Conservation (phyloP, 148 eudicot genomes). For the Salicornia ramosissima region DNA sequence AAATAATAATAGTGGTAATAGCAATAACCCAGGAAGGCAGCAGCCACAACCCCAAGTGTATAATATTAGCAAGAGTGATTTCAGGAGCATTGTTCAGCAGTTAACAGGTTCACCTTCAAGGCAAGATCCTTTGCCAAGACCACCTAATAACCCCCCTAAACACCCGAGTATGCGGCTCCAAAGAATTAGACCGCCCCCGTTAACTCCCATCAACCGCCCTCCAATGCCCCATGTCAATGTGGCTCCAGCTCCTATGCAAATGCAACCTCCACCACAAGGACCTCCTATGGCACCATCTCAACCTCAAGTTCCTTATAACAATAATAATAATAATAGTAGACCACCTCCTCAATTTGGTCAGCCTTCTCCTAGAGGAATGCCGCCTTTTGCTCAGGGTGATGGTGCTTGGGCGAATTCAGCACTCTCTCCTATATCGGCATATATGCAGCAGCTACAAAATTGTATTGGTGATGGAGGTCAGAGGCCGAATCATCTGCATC, state of each 20-base stretch:
- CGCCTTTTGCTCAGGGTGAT: slow-evolving; percentile 35
- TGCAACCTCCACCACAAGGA: slow-evolving; percentile 37
- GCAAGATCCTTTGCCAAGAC: slow-evolving; percentile 60
- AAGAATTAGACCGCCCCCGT: slow-evolving; percentile 79
- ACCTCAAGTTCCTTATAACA: too few species aligned
- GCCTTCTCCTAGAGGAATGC: slow-evolving; percentile 40
- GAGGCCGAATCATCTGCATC: slow-evolving; percentile 21
- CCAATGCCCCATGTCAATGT: slow-evolving; percentile 40
- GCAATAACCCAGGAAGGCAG: slow-evolving; percentile 34
- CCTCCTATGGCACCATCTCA: slow-evolving; percentile 24
- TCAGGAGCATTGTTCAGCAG: slow-evolving; percentile 85
- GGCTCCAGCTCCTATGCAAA: slow-evolving; percentile 32
- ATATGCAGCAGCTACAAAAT: slow-evolving; percentile 78
- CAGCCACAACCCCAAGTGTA: slow-evolving; percentile 89
- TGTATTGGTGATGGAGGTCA: slow-evolving; percentile 60
- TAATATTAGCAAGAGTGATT: slow-evolving; percentile 91
- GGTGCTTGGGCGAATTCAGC: slow-evolving; percentile 49
- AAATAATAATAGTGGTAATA: slow-evolving; percentile 17
- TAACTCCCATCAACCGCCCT: slow-evolving; percentile 52
- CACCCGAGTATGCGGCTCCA: slow-evolving; percentile 67
- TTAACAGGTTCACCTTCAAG: slow-evolving; percentile 73
- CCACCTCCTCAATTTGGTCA: slow-evolving; percentile 55
- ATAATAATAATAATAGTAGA: slow-evolving; percentile 28
- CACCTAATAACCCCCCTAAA: slow-evolving; percentile 66
- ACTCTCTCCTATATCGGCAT: slow-evolving; percentile 77